Evolutionary conservation across 257 asterid species (phyloP).

Genomic region (Nicotiana obtusifolia): DNA sequence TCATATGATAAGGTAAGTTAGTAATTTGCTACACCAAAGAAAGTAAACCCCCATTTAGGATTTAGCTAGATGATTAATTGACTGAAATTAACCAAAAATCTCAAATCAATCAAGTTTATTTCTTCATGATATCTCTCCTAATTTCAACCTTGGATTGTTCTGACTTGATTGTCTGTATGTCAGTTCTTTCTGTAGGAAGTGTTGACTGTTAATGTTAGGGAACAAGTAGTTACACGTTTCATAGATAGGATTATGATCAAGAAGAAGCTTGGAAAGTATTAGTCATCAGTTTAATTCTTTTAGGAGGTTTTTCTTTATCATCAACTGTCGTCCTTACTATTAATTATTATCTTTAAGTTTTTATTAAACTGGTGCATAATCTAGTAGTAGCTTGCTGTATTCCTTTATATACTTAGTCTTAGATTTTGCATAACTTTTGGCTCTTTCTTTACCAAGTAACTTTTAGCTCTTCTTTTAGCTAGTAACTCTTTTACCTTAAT

Average conservation of each 20-base stretch:
- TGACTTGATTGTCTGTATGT: neutral
- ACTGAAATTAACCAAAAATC: neutral
- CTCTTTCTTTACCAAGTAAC: neutral
- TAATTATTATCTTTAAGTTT: too few relatives aligned
- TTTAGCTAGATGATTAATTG: neutral
- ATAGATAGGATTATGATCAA: too few relatives aligned
- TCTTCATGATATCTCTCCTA: neutral
- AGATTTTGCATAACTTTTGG: neutral
- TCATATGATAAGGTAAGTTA: neutral
- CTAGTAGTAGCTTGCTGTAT: neutral
- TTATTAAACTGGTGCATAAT: neutral
- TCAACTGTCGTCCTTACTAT: too few relatives aligned
- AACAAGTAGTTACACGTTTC: too few relatives aligned
- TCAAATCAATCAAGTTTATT: neutral
- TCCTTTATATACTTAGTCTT: neutral
- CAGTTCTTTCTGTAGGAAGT: neutral
- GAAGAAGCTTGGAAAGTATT: too few relatives aligned
- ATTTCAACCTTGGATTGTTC: neutral
- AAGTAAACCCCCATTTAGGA: neutral
- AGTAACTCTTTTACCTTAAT: neutral
- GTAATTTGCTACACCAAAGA: neutral
- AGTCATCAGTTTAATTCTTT: too few relatives aligned
- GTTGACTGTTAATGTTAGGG: too few relatives aligned
- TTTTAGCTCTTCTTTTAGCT: constrained; percentile 1
- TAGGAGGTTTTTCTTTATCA: too few relatives aligned